Base-by-base conservation (phyloP, 2,329 filamentous ascomycete genomes). In the Botryosphaeria dothidea region DNA sequence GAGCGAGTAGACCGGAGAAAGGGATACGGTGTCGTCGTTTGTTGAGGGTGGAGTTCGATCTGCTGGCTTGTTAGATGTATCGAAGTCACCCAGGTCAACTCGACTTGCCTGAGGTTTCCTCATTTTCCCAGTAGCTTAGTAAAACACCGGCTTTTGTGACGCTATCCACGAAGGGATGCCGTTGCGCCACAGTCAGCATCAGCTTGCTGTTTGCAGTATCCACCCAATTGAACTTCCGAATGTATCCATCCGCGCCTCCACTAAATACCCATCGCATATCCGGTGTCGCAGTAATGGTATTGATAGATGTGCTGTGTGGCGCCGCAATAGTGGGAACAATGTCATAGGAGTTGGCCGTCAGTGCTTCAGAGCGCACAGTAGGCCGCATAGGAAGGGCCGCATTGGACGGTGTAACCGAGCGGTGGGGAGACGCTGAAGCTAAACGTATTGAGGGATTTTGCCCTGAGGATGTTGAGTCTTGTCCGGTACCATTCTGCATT, bases 81-180 rank as follows among this genome's bases (percentile, higher is more conserved):
- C 58, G 48, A 58, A 46, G 21, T n/a, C n/a, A n/a, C n/a, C n/a
- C 15, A 21, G 5, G 3, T 23, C 4, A 3, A 21, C 4, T 17
- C 11, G 9, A 66, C 72, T 65, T 72, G 80, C 78, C 74, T 51
- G 80, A 79, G 2, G 88, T 86, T 74, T 99, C 94, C 75, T 97
- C 93, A 72, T 98, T 99, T 77, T 97, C 95, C 95, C 95, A 99
- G 77, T 99, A 99, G 60, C 92, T 96, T 85, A 97, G 89, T 57
- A 98, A 81, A 5, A 97, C 92, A 1, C 93, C 95, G 2, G 94
- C 93, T 78, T 99, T 99, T 64, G 92, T 92, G 48, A 99, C 95
- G 71, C 92, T 97, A 75, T 99, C 95, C 45, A 99, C 95, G 72
- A 98, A 99, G 0, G 95, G 95, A 75, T 99, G 95, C 56, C 92